These are phyloP conservation scores for Phascolomyces articulosus DNA, from an alignment of 371 early-diverging fungal species.

Conservation along the genomic window DNA sequence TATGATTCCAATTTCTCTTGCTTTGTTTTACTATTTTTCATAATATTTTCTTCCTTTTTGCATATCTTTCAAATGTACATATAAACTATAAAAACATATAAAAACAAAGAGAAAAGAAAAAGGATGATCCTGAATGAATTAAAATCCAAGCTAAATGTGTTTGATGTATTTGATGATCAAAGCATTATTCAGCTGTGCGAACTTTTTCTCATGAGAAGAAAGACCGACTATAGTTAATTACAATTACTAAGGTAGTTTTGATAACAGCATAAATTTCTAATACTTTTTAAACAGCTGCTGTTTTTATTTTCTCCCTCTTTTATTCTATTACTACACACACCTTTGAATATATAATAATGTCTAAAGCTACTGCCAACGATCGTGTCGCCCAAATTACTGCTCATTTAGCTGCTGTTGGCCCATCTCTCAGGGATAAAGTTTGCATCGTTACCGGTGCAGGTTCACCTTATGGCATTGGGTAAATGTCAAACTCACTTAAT, in stretches of 20 bases:
- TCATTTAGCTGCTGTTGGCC: constrained; percentile 37
- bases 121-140: not conserved
- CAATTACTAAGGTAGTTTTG: not conserved
- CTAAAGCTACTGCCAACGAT: constrained; percentile 31
- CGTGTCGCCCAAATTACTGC: constrained; percentile 43
- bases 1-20: not conserved
- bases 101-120: not conserved
- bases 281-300: not conserved
- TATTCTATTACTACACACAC: not conserved
- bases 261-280: not conserved
- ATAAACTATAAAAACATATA: not conserved
- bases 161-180: not conserved
- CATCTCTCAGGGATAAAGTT: constrained; percentile 46
- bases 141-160: too few species aligned
- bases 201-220: not conserved
- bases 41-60: too few species aligned
- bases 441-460: constrained; percentile 62
- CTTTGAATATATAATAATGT: constrained; percentile 1
- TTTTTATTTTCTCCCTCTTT: not conserved
- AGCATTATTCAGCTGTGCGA: not conserved
- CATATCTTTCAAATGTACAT: constrained; percentile 1
- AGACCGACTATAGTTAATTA: not conserved
- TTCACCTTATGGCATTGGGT: constrained; percentile 56
- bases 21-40: not conserved
- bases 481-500: constrained; percentile 14